Conservation (phyloP, 805 yeast genomes). For the Metschnikowia rubicola region DNA sequence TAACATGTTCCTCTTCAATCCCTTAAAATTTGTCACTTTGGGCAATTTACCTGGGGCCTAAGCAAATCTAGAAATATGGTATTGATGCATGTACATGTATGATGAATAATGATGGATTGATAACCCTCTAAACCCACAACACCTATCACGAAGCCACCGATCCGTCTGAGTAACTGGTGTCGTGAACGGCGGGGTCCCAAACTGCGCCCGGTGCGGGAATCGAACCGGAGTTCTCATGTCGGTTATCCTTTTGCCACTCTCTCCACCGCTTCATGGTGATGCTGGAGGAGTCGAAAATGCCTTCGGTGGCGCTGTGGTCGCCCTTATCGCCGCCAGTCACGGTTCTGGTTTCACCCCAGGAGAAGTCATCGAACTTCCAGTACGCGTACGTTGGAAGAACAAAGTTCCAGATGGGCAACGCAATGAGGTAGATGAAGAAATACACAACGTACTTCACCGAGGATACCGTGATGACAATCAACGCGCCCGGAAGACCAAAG, state of each 20-base stretch:
- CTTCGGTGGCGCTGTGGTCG: constrained; percentile 65
- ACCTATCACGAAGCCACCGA: constrained; percentile 6
- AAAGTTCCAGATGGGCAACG: constrained; percentile 93
- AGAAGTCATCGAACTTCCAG: constrained; percentile 95
- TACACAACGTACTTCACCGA: constrained; percentile 69
- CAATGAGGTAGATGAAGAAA: constrained; percentile 72
- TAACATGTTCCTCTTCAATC: no score
- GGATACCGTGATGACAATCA: constrained; percentile 79
- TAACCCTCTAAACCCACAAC: no score
- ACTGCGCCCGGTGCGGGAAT: constrained; percentile 39
- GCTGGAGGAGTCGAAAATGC: constrained; percentile 86
- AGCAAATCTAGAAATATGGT: no score
- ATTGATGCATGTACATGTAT: no score
- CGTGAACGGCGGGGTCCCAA: constrained; percentile 42
- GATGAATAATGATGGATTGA: no score
- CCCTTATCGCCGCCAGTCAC: constrained; percentile 65
- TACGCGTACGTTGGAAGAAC: constrained; percentile 81
- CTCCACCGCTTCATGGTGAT: constrained; percentile 93
- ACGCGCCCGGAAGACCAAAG: constrained; percentile 79
- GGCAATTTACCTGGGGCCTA: no score
- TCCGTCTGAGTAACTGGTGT: constrained; percentile 26
- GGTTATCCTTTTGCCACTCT: constrained; percentile 77
- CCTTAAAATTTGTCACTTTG: no score
- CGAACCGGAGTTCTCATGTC: constrained; percentile 27
- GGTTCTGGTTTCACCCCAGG: constrained; percentile 95